Evolutionary conservation across 495 filamentous ascomycete genomes (phyloP), one percentile per base, ranked within the genome.

Genomic region (Penicillium ucsense): DNA sequence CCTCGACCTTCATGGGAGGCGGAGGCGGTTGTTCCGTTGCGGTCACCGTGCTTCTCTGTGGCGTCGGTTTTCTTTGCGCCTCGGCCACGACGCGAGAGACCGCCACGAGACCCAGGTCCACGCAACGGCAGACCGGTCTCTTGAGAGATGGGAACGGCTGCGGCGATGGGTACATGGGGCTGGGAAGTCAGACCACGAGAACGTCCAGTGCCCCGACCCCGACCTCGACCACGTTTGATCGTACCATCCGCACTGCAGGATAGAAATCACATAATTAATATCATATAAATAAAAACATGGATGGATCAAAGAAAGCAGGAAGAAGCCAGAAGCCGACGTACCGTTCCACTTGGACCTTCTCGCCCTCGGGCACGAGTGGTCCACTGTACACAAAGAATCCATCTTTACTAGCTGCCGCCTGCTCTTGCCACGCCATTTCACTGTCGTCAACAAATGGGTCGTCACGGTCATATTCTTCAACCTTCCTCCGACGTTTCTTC

Each of bases 391-490:
- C 87, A 56, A 90, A 91, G 67, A 90, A 92, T 4, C 88, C 85
- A 68, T 97, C 94, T 53, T 89, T 86, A 46, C 86, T 91, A 20
- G 89, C 89, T 11, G 89, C 88, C 20, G 92, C 91, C 62, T 91
- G 86, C 64, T 95, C 88, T 67, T 97, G 89, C 89, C 90, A 98
- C 6, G 91, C 77, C 68, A 95, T 59, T 59, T 98, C 92, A 9
- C 88, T 91, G 64, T 98, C 92, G 60, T 98, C 92, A 46, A 98
- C 91, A 62, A 98, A 98, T 33, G 89, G 91, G 59, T 98, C 92
- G 45, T 92, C 88, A 52, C 88, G 88, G 66, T 96, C 89, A 57
- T 98, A 98, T 50, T 94, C 86, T 56, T 98, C 92, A 51, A 90
- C 84, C 69, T 92, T 94, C 68, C 83, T 86, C 38, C 94, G 73